Conservation (phyloP, 306 rosid species). For the Ormosia semicastrata region DNA sequence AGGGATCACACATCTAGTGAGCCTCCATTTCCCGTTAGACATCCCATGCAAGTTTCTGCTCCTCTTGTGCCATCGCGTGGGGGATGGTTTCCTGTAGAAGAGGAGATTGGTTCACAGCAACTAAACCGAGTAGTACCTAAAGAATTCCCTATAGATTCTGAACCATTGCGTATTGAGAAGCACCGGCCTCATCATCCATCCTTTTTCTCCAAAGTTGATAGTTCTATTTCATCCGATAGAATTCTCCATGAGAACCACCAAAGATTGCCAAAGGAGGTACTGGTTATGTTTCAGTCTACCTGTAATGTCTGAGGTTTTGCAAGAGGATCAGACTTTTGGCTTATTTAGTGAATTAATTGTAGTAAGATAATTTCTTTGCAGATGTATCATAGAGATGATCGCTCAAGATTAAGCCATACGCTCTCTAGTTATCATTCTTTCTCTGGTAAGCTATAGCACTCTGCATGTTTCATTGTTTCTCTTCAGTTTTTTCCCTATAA, state of each 20-base stretch:
- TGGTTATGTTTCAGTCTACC: conserved; percentile 25
- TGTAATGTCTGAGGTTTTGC: conserved; percentile 19
- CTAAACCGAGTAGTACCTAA: conserved; percentile 52
- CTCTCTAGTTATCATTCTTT: conserved; percentile 59
- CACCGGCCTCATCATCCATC: conserved; percentile 67
- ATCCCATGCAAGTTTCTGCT: conserved; percentile 57
- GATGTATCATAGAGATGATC: conserved; percentile 87
- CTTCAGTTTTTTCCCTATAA: background rate
- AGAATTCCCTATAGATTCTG: conserved; percentile 73
- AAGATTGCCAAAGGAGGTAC: conserved; percentile 80
- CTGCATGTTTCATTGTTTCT: conserved; percentile 14
- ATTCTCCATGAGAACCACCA: conserved; percentile 63
- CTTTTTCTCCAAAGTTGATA: conserved; percentile 73
- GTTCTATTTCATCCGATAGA: conserved; percentile 69
- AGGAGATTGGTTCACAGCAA: conserved; percentile 83
- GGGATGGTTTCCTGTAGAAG: conserved; percentile 84
- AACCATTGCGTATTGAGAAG: conserved; percentile 69
- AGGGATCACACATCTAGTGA: conserved; percentile 71
- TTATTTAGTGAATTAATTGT: conserved; percentile 9
- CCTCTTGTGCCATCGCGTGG: conserved; percentile 59
- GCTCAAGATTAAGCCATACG: conserved; percentile 62
- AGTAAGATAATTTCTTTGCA: conserved; percentile 39
- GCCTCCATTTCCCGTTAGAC: conserved; percentile 67
- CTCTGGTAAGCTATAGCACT: conserved; percentile 58
- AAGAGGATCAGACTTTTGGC: conserved; percentile 11